Evolutionary conservation across 345 rosid species (phyloP), one percentile per base, ranked within the genome.

Genomic region (Turritis glabra): DNA sequence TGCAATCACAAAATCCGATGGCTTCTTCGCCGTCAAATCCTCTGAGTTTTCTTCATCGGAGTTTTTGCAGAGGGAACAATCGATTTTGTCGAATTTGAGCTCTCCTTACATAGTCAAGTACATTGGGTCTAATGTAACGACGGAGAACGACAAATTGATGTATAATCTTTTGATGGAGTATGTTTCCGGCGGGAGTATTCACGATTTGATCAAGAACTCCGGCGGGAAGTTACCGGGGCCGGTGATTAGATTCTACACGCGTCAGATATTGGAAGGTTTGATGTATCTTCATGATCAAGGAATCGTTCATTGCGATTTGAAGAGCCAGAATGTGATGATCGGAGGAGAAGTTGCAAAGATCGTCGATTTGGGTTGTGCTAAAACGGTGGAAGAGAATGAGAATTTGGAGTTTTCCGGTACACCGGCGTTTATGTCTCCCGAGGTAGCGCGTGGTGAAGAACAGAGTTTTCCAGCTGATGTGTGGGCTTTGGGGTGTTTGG

Each of bases 391-490:
- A 22, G 64, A 33, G 30, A 48, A 59, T 5, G 67, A 44, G 43
- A 54, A 17, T 55, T 69, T 83, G 23, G 77, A 58, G 14, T 77
- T 90, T 74, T 81, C 92, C 58, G 98, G 98, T 35, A 91, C 98
- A 33, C 98, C 98, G 81, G 85, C 85, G 74, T 94, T 88, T 69
- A 94, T 94, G 98, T 78, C 98, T 0, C 98, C 97, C 52, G 98
- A 94, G 85, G 96, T 87, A 19, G 96, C 95, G 0, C 84, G 97
- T 1, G 90, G 94, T 14, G 95, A 91, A 74, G 91, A 85, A 4
- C 98, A 94, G 79, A 87, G 96, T 26, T 85, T 81, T 56, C 79
- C 85, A 7, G 97, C 96, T 57, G 98, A 94, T 59, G 80, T 94
- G 19, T 94, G 98, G 98, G 93, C 96, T 8, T 78, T 89, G 7